A percentile compares a stretch with the other conserved stretches of the same genome.
These are phyloP conservation scores for Cladosporium colombiae DNA, from an alignment of 2,329 filamentous ascomycete genomes.

Conservation along the genomic window DNA sequence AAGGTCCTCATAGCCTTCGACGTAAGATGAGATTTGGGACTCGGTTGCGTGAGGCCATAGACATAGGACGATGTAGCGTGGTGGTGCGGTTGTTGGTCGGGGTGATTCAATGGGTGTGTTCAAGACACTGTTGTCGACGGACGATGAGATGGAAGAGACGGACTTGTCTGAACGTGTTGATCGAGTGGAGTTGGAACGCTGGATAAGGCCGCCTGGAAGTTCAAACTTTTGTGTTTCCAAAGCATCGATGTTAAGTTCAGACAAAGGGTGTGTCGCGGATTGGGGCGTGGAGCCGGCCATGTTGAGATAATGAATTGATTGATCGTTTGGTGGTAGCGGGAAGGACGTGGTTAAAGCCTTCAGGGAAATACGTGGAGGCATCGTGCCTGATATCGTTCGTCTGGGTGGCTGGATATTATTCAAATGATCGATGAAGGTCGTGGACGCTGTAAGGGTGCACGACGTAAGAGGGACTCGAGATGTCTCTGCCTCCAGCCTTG, in stretches of 20 bases:
- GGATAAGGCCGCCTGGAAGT: slow-evolving; percentile 7
- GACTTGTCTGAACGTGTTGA: slow-evolving; percentile 19
- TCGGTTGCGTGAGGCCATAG: slow-evolving; percentile 32
- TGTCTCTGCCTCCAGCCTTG: slow-evolving; percentile 18
- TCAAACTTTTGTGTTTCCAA: slow-evolving; percentile 17
- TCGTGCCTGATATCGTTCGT: slow-evolving; percentile 8
- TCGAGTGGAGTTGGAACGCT: slow-evolving; percentile 18
- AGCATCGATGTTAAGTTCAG: slow-evolving; percentile 16
- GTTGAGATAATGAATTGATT: slow-evolving; percentile 3
- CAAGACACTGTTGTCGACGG: slow-evolving; percentile 11
- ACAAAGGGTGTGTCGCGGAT: slow-evolving; percentile 8
- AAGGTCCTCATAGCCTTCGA: slow-evolving; percentile 30
- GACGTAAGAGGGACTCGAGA: slow-evolving; percentile 10
- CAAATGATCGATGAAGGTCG: slow-evolving; percentile 1
- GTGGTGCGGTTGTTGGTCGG: slow-evolving; percentile 19
- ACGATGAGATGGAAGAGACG: slow-evolving; percentile 14
- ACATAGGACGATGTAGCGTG: slow-evolving; percentile 30
- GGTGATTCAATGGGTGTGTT: slow-evolving; percentile 19
- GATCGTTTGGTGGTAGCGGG: slow-evolving; percentile 5
- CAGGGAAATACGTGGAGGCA: not conserved
- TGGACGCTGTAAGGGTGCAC: not conserved
- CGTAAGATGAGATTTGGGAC: slow-evolving; percentile 32
- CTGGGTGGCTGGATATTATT: slow-evolving; percentile 12
- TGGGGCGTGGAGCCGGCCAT: slow-evolving; percentile 1
- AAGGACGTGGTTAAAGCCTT: not conserved